Conservation (phyloP, 129 eudicot species). For the Apium graveolens region DNA sequence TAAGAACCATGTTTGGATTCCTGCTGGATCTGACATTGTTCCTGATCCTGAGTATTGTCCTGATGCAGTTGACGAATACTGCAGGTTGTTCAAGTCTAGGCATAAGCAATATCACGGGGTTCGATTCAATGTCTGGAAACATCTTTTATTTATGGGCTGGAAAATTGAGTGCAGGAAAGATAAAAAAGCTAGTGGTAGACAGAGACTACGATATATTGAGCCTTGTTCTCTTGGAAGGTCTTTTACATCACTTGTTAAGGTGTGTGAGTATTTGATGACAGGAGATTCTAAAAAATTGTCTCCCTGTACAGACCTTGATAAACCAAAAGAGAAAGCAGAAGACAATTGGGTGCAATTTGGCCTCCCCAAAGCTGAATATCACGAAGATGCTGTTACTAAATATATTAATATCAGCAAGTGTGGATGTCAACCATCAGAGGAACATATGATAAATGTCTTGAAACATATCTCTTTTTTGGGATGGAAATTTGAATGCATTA, state of each 20-base stretch:
- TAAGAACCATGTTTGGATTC: conserved; percentile 13
- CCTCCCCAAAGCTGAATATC: conserved; percentile 27
- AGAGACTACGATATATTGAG: conserved; percentile 36
- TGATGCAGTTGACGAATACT: conserved; percentile 30
- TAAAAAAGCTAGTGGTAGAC: neutral
- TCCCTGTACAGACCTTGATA: conserved; percentile 6
- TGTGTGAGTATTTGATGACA: conserved; percentile 3
- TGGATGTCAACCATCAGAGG: neutral
- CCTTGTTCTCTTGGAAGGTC: conserved; percentile 28
- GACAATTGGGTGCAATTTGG: conserved; percentile 18
- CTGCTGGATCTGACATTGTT: conserved; percentile 22
- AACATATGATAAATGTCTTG: conserved; percentile 18
- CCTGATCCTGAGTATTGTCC: conserved; percentile 42
- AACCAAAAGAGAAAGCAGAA: conserved; percentile 7
- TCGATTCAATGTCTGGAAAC: conserved; percentile 27
- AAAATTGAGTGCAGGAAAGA: conserved; percentile 27
- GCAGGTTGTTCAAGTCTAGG: neutral
- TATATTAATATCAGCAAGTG: conserved; percentile 4
- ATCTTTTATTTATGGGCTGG: conserved; percentile 66
- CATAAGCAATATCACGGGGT: neutral
- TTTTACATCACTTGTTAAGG: conserved; percentile 7
- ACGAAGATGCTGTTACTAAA: conserved; percentile 35
- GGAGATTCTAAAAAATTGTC: conserved; percentile 10
- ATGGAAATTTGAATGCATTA: conserved; percentile 43
- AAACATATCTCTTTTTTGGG: conserved; percentile 57